These are phyloP conservation scores for Fusarium sp. DNA, from an alignment of 2,329 filamentous ascomycete genomes.

Conservation along the genomic window DNA sequence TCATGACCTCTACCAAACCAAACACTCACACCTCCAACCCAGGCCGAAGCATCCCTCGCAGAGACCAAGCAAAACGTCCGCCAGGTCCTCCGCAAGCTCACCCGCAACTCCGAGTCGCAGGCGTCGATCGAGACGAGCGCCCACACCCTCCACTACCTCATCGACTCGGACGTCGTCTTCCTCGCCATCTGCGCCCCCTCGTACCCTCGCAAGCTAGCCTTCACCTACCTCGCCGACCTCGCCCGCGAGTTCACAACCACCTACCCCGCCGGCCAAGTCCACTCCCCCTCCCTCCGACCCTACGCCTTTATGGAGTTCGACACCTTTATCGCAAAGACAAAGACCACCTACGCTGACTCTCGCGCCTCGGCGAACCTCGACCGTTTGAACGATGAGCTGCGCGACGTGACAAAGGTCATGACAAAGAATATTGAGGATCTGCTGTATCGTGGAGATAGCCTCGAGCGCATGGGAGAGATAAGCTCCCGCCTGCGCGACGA, in stretches of 20 bases:
- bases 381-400: slow-evolving; percentile 94
- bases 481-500: slow-evolving; percentile 89
- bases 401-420: slow-evolving; percentile 99
- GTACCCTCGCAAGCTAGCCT: slow-evolving; percentile 97
- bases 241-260: slow-evolving; percentile 89
- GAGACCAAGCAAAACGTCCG: slow-evolving; percentile 94
- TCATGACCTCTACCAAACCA: background rate
- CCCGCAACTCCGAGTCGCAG: slow-evolving; percentile 88
- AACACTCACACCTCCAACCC: background rate
- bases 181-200: slow-evolving; percentile 92
- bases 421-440: slow-evolving; percentile 99
- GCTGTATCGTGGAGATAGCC: slow-evolving; percentile 90
- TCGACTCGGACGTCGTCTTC: slow-evolving; percentile 86
- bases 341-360: slow-evolving; percentile 92
- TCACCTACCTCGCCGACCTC: slow-evolving; percentile 96
- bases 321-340: slow-evolving; percentile 93
- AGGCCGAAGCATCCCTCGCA: slow-evolving; percentile 77
- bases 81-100: slow-evolving; percentile 88
- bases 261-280: slow-evolving; percentile 79
- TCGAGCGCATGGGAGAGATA: slow-evolving; percentile 98
- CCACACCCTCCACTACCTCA: slow-evolving; percentile 91
- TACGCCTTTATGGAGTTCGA: slow-evolving; percentile 99
- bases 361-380: slow-evolving; percentile 92
- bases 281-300: slow-evolving; percentile 79
- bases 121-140: slow-evolving; percentile 87